phyloP scores from a whole-genome alignment of 768 basidiomycete genomes.

The Termitomyces sp. region DNA sequence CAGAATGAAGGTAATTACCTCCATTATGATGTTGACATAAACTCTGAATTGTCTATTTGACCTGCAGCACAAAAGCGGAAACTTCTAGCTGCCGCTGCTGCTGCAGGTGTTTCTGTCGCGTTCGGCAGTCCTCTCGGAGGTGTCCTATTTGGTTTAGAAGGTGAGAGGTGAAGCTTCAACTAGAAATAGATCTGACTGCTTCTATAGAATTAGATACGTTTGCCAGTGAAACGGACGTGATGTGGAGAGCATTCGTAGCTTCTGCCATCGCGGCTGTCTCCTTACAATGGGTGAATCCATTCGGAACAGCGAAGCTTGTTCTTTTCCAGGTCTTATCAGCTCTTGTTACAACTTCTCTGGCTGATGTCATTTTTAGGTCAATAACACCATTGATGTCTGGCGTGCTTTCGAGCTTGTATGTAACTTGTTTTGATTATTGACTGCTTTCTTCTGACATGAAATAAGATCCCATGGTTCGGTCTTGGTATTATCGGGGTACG shows the following conservation, averaged over 20 bases:
- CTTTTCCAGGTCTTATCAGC: conserved; percentile 56
- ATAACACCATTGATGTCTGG: conserved; percentile 59
- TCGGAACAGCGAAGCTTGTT: conserved; percentile 80
- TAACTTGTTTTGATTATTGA: not conserved
- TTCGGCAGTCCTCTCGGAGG: conserved; percentile 87
- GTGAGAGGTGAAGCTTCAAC: conserved; percentile 18
- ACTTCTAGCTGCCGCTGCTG: conserved; percentile 77
- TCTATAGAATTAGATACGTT: conserved; percentile 59
- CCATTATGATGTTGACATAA: not conserved
- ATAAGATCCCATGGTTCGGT: conserved; percentile 65
- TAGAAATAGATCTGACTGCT: not conserved
- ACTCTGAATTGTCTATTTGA: not conserved
- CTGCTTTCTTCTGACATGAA: not conserved
- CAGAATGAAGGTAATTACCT: conserved; percentile 64
- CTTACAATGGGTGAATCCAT: conserved; percentile 81
- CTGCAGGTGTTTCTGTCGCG: conserved; percentile 84
- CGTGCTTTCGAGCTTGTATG: conserved; percentile 67
- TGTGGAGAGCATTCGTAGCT: conserved; percentile 88
- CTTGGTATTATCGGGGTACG: conserved; percentile 62
- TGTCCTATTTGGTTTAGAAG: conserved; percentile 82
- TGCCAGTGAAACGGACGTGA: conserved; percentile 69
- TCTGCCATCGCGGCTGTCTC: conserved; percentile 85
- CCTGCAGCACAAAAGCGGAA: conserved; percentile 71
- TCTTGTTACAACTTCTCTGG: no score
- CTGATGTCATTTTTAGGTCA: conserved; percentile 37